A percentile compares a stretch with the other conserved stretches of the same genome.
Conservation (phyloP, 108 stramenopile genomes). For the Poteriospumella lacustris region DNA sequence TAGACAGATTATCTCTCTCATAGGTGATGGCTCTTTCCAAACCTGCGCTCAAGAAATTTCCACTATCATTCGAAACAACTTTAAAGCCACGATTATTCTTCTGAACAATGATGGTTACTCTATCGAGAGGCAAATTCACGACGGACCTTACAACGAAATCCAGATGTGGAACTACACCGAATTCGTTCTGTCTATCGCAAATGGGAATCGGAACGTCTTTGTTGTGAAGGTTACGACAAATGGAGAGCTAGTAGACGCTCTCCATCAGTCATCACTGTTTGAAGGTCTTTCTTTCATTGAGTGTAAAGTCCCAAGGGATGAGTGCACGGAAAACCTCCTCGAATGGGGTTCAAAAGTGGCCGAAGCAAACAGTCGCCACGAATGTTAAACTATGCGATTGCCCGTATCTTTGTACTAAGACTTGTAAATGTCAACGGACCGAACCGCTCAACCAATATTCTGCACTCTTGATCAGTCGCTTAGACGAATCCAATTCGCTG, state of each 20-base stretch:
- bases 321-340: slow-evolving; percentile 20
- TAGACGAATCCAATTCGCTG: too few species aligned
- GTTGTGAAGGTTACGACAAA: background rate
- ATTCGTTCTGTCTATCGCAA: background rate
- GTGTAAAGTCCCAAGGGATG: background rate
- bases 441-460: too few species aligned
- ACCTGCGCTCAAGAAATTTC: slow-evolving; percentile 26
- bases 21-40: slow-evolving; percentile 32
- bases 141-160: slow-evolving; percentile 29
- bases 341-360: slow-evolving; percentile 31
- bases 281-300: slow-evolving; percentile 20
- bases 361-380: slow-evolving; percentile 3
- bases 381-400: too few species aligned
- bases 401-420: too few species aligned
- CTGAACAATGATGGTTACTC: slow-evolving; percentile 30
- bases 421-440: too few species aligned
- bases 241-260: slow-evolving; percentile 19
- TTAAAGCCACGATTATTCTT: slow-evolving; percentile 10
- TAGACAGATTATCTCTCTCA: slow-evolving; percentile 3
- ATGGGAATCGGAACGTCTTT: slow-evolving; percentile 19
- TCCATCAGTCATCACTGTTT: background rate
- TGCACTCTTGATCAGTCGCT: too few species aligned
- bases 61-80: slow-evolving; percentile 27
- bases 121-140: slow-evolving; percentile 29
- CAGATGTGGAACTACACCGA: slow-evolving; percentile 30